A percentile compares a stretch with the other conserved stretches of the same genome.
Conservation (phyloP, 805 yeast genomes). For the Saturnispora saitoi region DNA sequence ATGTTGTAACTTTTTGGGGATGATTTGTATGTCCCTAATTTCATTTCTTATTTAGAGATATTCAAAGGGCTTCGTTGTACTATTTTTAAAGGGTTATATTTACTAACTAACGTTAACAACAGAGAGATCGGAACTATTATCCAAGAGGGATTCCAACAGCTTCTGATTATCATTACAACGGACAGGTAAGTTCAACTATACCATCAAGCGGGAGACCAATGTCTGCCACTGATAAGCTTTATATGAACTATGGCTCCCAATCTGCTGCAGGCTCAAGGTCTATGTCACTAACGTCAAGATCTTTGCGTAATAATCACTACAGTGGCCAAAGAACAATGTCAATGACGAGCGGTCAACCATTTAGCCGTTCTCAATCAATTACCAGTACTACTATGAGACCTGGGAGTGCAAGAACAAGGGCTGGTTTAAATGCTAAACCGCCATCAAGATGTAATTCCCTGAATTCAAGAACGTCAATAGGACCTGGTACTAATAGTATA, state of each 20-base stretch:
- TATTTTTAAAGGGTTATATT: neutral
- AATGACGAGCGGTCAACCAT: slow-evolving; percentile 13
- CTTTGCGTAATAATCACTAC: slow-evolving; percentile 16
- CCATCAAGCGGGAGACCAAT: neutral
- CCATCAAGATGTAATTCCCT: slow-evolving; percentile 21
- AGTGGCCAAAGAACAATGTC: slow-evolving; percentile 16
- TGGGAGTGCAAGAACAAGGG: neutral
- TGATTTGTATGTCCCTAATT: neutral
- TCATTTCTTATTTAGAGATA: neutral
- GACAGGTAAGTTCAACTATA: neutral
- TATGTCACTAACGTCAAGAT: slow-evolving; percentile 28
- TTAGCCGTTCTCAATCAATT: neutral
- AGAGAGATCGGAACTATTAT: slow-evolving; percentile 2
- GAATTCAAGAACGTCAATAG: neutral
- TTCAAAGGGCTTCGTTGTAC: neutral
- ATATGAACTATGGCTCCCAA: slow-evolving; percentile 1
- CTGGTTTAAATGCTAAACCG: slow-evolving; percentile 5
- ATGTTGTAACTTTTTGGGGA: slow-evolving; percentile 7
- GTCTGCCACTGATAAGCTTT: slow-evolving; percentile 8
- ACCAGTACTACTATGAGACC: neutral
- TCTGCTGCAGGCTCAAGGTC: slow-evolving; percentile 15
- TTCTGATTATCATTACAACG: slow-evolving; percentile 2
- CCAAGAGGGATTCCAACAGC: slow-evolving; percentile 9
- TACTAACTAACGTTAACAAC: neutral
- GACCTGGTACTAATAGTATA: neutral